These are phyloP conservation scores for Boletus pseudopeckii DNA, from an alignment of 768 basidiomycete species.

Conservation along the genomic window DNA sequence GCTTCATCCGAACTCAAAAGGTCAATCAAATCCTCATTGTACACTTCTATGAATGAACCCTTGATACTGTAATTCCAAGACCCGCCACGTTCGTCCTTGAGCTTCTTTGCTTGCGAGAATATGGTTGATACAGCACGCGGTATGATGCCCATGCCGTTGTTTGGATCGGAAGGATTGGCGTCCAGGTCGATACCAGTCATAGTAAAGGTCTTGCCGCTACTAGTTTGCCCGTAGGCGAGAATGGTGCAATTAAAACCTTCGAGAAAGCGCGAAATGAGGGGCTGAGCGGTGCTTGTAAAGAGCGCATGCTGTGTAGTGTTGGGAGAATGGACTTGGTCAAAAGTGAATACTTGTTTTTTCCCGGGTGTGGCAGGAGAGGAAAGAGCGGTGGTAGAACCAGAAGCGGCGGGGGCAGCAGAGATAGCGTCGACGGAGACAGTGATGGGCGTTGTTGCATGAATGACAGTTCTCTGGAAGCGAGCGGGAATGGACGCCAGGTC, in stretches of 20 bases:
- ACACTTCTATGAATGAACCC: conserved; percentile 95
- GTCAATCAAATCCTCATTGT: conserved; percentile 99
- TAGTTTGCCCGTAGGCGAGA: conserved; percentile 34
- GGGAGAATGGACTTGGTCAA: conserved; percentile 93
- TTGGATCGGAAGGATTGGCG: conserved; percentile 75
- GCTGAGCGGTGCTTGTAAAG: conserved; percentile 80
- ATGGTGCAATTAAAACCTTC: conserved; percentile 95
- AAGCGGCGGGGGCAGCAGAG: conserved; percentile 45
- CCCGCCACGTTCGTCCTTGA: conserved; percentile 70
- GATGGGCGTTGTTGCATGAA: conserved; percentile 71
- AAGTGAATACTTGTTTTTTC: conserved; percentile 86
- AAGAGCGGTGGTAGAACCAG: conserved; percentile 49
- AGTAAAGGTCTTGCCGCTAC: conserved; percentile 56
- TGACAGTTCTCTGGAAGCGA: conserved; percentile 88
- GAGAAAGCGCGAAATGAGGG: conserved; percentile 81
- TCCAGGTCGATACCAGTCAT: conserved; percentile 97
- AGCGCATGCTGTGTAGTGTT: conserved; percentile 80
- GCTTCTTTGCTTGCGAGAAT: conserved; percentile 72
- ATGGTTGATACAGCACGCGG: conserved; percentile 90
- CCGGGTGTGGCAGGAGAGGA: conserved; percentile 46
- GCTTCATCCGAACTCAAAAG: conserved; percentile 74
- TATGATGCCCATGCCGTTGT: conserved; percentile 90
- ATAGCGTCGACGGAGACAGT: conserved; percentile 82
- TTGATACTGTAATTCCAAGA: conserved; percentile 79
- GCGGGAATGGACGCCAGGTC: conserved; percentile 85